Percentiles rank a stretch among this genome's conserved stretches.
Evolutionary conservation across 179 eudicot genomes (phyloP).

Genomic region (Drosera spatulata): DNA sequence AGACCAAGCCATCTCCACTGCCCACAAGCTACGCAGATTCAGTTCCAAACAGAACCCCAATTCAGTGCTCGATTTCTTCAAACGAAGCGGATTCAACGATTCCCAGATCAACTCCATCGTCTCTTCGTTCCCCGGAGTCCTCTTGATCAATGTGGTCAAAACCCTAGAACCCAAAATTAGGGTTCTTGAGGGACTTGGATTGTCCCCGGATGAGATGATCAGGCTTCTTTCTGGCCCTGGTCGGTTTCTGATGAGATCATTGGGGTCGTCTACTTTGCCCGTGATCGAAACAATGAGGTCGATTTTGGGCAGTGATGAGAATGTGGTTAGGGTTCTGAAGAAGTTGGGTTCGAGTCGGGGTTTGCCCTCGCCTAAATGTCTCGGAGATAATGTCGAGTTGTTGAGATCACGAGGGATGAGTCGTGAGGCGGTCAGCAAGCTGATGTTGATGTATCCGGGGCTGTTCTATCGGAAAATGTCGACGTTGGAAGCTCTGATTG

Average conservation of each 20-base stretch:
- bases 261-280: constrained; percentile 12
- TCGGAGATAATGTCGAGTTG: constrained; percentile 11
- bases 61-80: too few species aligned
- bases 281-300: constrained; percentile 11
- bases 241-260: background rate
- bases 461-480: too few species aligned
- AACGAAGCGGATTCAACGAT: constrained; percentile 5
- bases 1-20: background rate
- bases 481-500: too few species aligned
- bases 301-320: constrained; percentile 7
- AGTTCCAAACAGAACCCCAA: constrained; percentile 1
- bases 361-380: background rate
- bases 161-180: constrained; percentile 7
- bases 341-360: too few species aligned
- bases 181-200: constrained; percentile 6
- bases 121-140: too few species aligned
- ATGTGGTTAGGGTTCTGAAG: background rate
- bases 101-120: constrained; percentile 4
- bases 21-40: background rate
- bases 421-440: constrained; percentile 6
- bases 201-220: constrained; percentile 1
- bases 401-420: constrained; percentile 17
- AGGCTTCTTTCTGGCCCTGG: background rate
- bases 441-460: background rate
- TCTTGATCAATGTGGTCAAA: too few species aligned